phyloP scores from a whole-genome alignment of 345 rosid species.

The Salix arbutifolia region DNA sequence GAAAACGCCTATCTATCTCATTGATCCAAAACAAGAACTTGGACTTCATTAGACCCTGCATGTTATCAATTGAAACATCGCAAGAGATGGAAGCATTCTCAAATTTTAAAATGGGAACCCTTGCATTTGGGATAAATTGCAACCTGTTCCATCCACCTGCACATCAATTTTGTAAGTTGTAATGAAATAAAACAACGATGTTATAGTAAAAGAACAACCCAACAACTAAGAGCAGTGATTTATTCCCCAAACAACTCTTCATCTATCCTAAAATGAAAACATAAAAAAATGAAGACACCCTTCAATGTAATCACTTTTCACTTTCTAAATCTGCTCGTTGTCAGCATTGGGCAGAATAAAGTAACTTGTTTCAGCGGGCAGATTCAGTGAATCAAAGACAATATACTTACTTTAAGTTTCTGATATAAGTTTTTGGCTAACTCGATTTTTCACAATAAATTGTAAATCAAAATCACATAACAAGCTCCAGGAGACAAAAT shows the following conservation, averaged over 20 bases:
- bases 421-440: not conserved
- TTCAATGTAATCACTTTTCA: too few relatives aligned
- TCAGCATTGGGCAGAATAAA: not conserved
- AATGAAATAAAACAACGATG: not conserved
- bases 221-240: constrained; percentile 1
- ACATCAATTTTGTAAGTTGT: not conserved
- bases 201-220: constrained; percentile 1
- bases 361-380: not conserved
- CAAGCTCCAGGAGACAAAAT: not conserved
- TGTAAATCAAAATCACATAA: not conserved
- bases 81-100: constrained; percentile 63
- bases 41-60: constrained; percentile 71
- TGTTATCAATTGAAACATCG: constrained; percentile 79
- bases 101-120: constrained; percentile 78
- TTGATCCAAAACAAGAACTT: constrained; percentile 73
- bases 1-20: constrained; percentile 77
- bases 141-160: constrained; percentile 55
- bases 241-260: not conserved
- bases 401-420: not conserved
- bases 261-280: not conserved
- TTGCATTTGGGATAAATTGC: constrained; percentile 55
- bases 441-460: not conserved
- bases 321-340: not conserved
- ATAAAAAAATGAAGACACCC: too few relatives aligned
- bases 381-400: not conserved